Evolutionary conservation across 2,329 filamentous ascomycete species (phyloP), one percentile per base, ranked within the genome.

Genomic region (Alternaria consortialis): DNA sequence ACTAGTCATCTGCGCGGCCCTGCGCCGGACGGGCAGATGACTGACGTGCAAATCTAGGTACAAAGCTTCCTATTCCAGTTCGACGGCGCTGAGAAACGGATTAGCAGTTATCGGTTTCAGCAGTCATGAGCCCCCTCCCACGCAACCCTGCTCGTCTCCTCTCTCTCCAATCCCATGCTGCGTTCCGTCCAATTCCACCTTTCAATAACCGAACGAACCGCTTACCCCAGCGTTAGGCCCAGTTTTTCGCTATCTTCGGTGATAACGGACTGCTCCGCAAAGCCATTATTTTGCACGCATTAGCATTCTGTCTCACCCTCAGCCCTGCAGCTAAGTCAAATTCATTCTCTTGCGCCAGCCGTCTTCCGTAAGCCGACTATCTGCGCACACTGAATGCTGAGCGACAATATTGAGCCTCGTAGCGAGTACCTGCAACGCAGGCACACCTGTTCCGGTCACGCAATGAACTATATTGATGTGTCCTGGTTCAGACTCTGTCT

Each of bases 1-100:
- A 61, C 70, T 72, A 69, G 74, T 77, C 74, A 76, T 71, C 74
- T 73, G 74, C 62, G 60, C 65, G 66, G 67, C 69, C 71, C 67
- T 74, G 67, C 73, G 74, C 72, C 71, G 66, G 69, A 68, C 67
- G 62, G 61, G 67, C 72, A 71, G 69, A 72, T 73, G 70, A 74
- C 72, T 73, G 67, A 67, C 60, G 63, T 66, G 67, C 66, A 62
- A 69, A 71, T 71, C 65, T 73, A 72, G 66, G 69, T 75, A 74
- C 69, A 64, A 52, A 62, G 40, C 69, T 71, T 65, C 71, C 71
- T 67, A 56, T 64, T 65, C 62, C 32, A 65, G 63, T 50, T 58
- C 56, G 52, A 65, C 60, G 64, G 48, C 64, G 53, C 60, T 51
- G 20, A 51, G 36, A 65, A 68, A 66, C 47, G 59, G 60, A 58